Base-by-base conservation (phyloP, 1,284 basidiomycete species). In the Marasmius sp. region DNA sequence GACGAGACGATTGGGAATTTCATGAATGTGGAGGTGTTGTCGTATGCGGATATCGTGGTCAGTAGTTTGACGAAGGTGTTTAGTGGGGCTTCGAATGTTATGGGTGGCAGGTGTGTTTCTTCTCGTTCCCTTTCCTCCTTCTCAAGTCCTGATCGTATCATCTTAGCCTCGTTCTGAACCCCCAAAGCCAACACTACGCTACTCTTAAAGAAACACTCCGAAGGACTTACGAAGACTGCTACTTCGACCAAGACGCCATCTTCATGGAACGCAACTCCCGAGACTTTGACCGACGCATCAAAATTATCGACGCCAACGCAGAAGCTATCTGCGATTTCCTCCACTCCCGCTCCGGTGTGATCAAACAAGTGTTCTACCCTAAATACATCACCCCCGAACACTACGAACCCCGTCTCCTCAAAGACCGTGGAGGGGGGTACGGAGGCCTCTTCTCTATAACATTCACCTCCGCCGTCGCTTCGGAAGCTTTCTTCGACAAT, bases 181-280 rank as follows among this genome's bases (percentile, higher is more conserved):
- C 96, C 0, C 80, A 83, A 67, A 81, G 87, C 1, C 82, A 79
- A 1, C 84, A 92, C 68, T 95, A 96, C 69, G 58, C 73, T 0
- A 64, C 75, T 0, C 83, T 99, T 52, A 93, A 91, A 68, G 69
- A 74, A 0, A 77, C 85, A 51, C 77, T 96, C 66, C 69, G 76
- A n/a, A 71, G 75, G 10, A 80, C 75, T 3, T 98, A 91, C 75
- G 93, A 97, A 74, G 97, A 99, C 72, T 81, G 81, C 33, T 97
- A 94, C 77, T 98, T 92, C 71, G 84, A 87, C 70, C 93, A 97
- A 75, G 97, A 99, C 72, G 94, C 94, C 38, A 88, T 98, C 59
- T 98, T 91, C 80, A 93, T 99, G 90, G 97, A 99, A 74, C 91
- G 97, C 67, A 99, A 99, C 77, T 97, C 95, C 20, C 93, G 97